phyloP scores from a whole-genome alignment of 2,329 filamentous ascomycete species.

The Emydomyces testavorans region DNA sequence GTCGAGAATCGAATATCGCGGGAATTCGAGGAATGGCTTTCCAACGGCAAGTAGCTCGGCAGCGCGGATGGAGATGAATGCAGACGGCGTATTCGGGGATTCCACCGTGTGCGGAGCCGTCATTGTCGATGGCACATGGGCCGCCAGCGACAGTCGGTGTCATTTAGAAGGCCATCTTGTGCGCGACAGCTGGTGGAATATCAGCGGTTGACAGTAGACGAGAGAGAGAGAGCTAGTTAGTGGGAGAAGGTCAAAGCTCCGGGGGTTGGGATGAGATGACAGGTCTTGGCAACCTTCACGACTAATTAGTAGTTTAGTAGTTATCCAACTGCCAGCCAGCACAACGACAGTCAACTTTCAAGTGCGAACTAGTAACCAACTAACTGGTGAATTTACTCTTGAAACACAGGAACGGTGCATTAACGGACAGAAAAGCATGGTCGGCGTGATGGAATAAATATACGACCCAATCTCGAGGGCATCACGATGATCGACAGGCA shows the following conservation, averaged over 20 bases:
- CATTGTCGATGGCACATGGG: conserved; percentile 18
- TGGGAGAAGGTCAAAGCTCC: too few relatives aligned
- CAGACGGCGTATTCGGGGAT: conserved; percentile 36
- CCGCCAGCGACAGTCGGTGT: conserved; percentile 32
- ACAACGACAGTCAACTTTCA: too few relatives aligned
- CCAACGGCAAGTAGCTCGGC: conserved; percentile 21
- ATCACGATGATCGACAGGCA: conserved; percentile 6
- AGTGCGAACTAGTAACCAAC: too few relatives aligned
- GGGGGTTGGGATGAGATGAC: too few relatives aligned
- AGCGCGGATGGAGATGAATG: conserved; percentile 5
- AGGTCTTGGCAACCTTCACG: conserved; percentile 2
- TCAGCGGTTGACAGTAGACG: not conserved
- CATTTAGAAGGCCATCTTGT: conserved; percentile 28
- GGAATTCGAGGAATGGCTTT: conserved; percentile 24
- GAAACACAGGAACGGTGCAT: not conserved
- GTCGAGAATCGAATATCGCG: conserved; percentile 23
- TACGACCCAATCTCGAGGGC: not conserved
- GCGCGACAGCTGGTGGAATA: not conserved
- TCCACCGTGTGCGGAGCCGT: conserved; percentile 33
- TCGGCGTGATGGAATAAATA: conserved; percentile 1
- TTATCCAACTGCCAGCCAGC: too few relatives aligned
- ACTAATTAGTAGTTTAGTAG: too few relatives aligned
- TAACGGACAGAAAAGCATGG: not conserved
- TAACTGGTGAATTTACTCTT: not conserved
- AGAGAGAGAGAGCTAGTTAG: too few relatives aligned